Percentiles rank a stretch among this genome's conserved stretches.
These are phyloP conservation scores for Apiospora aurea DNA, from an alignment of 2,329 filamentous ascomycete species.

Conservation along the genomic window DNA sequence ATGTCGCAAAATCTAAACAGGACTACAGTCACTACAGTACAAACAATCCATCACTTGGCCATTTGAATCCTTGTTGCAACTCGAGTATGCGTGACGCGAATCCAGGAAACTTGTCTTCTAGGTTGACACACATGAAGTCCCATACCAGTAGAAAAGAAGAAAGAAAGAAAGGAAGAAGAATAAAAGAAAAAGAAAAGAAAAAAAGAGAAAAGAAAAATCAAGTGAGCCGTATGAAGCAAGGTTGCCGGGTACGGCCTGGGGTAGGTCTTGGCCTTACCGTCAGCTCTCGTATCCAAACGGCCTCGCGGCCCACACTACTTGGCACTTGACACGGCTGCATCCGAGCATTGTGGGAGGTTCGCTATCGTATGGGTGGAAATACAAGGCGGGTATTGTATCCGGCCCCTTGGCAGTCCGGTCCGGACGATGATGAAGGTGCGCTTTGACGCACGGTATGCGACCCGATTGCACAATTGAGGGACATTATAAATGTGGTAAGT, in stretches of 20 bases:
- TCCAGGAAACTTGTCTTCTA: too few species aligned
- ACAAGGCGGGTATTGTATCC: neutral
- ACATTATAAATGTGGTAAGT: too few species aligned
- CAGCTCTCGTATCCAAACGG: neutral
- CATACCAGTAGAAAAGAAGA: too few species aligned
- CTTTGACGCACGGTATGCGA: neutral
- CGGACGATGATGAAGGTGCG: neutral
- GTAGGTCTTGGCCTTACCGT: neutral
- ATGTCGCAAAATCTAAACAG: too few species aligned
- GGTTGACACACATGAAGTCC: neutral
- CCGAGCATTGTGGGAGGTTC: neutral
- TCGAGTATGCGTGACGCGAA: too few species aligned
- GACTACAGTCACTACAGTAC: too few species aligned
- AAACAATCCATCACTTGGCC: too few species aligned
- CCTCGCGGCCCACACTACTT: neutral
- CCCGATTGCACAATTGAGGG: neutral
- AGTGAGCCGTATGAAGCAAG: neutral
- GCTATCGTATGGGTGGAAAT: neutral
- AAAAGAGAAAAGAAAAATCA: too few species aligned
- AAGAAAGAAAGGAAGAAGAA: too few species aligned
- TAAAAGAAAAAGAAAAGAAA: too few species aligned
- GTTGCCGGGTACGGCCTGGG: neutral
- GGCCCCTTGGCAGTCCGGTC: neutral
- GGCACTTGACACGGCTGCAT: neutral
- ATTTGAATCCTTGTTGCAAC: too few species aligned